These are phyloP conservation scores for Firmiana major DNA, from an alignment of 345 rosid species.

Conservation along the genomic window DNA sequence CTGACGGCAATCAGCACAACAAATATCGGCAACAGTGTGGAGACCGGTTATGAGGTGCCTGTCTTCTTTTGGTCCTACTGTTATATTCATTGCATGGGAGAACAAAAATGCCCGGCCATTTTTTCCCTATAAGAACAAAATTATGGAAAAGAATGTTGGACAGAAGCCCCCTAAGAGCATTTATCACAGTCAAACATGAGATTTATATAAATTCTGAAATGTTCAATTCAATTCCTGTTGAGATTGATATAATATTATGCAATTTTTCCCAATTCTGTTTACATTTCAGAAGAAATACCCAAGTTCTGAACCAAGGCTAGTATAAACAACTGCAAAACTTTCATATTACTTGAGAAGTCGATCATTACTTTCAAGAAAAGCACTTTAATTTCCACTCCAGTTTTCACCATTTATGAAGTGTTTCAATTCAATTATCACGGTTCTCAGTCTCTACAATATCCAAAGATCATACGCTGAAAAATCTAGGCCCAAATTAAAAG, in stretches of 20 bases:
- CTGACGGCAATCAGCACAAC: slow-evolving; percentile 65
- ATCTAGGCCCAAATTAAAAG: neutral
- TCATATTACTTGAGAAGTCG: neutral
- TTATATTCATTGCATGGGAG: slow-evolving; percentile 78
- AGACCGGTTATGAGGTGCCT: slow-evolving; percentile 70
- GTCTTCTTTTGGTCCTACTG: slow-evolving; percentile 69
- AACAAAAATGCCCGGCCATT: slow-evolving; percentile 82
- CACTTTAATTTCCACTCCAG: neutral
- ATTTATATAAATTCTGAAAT: neutral
- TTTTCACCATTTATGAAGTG: neutral
- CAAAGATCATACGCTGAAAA: neutral
- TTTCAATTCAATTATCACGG: neutral
- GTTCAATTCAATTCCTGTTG: neutral
- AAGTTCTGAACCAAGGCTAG: neutral
- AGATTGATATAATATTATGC: neutral
- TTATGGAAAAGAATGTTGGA: slow-evolving; percentile 14
- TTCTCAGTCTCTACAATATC: neutral
- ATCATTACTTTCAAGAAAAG: neutral
- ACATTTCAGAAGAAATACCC: neutral
- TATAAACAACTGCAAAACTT: neutral
- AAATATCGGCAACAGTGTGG: slow-evolving; percentile 79
- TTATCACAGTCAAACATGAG: neutral
- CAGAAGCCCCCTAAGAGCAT: slow-evolving; percentile 7
- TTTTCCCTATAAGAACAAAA: slow-evolving; percentile 59
- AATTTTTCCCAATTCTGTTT: neutral